A percentile compares a stretch with the other conserved stretches of the same genome.
Evolutionary conservation across 179 eudicot species (phyloP).

Genomic region (Camellia oleifera): DNA sequence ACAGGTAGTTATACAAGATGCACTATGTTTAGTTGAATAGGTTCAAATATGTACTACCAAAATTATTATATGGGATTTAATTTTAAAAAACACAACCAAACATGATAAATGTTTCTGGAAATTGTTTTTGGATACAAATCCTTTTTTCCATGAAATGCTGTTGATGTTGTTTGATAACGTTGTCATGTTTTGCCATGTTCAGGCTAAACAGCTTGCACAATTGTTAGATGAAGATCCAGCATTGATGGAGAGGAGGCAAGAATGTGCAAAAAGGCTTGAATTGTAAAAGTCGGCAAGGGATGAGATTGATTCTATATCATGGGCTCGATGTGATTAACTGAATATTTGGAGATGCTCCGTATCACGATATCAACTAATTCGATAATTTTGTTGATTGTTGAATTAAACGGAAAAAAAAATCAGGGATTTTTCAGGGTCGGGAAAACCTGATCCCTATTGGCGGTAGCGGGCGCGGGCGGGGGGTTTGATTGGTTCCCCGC

Average conservation of each 20-base stretch:
- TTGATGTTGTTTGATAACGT: background rate
- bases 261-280: constrained; percentile 71
- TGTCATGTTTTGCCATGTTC: constrained; percentile 8
- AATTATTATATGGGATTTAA: no score
- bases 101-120: no score
- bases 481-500: no score
- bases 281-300: constrained; percentile 77
- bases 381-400: background rate
- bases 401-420: background rate
- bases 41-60: no score
- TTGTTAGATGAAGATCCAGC: constrained; percentile 78
- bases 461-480: no score
- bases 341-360: background rate
- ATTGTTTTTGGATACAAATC: no score
- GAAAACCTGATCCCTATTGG: no score
- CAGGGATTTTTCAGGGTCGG: no score
- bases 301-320: constrained; percentile 73
- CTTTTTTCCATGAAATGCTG: background rate
- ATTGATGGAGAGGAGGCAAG: constrained; percentile 68
- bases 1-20: no score
- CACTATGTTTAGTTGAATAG: no score
- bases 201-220: constrained; percentile 63
- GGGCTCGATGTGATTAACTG: constrained; percentile 40
- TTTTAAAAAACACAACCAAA: no score
- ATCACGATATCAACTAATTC: background rate